phyloP scores from a whole-genome alignment of 2,329 filamentous ascomycete species.

The Thielaviopsis musarum region DNA sequence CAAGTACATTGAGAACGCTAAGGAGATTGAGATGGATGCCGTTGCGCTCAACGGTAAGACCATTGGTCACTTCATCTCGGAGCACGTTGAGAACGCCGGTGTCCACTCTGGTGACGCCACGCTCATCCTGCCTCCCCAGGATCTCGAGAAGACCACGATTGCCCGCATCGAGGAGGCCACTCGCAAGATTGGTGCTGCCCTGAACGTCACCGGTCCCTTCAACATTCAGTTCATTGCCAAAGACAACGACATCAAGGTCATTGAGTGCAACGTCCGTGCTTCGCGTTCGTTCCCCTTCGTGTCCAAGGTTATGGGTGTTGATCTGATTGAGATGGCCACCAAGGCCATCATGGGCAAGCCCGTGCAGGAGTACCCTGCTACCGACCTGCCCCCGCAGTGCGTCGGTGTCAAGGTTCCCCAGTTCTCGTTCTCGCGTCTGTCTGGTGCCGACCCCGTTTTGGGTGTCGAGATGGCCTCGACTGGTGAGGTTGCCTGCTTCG shows the following conservation, averaged over 20 bases:
- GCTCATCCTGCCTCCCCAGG: conserved; percentile 84
- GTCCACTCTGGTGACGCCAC: conserved; percentile 98
- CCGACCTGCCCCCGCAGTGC: conserved; percentile 59
- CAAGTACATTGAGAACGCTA: conserved; percentile 98
- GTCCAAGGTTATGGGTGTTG: conserved; percentile 95
- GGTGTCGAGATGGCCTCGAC: conserved; percentile 99
- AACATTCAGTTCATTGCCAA: conserved; percentile 99
- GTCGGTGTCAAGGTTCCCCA: conserved; percentile 97
- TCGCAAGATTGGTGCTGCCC: conserved; percentile 78
- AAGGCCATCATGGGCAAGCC: conserved; percentile 85
- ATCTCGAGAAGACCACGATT: conserved; percentile 78
- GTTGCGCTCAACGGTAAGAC: conserved; percentile 81
- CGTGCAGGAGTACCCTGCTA: conserved; percentile 64
- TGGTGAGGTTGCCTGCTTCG: conserved; percentile 94
- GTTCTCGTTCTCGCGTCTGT: conserved; percentile 95
- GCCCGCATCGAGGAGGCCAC: conserved; percentile 86
- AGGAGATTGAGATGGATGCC: conserved; percentile 99
- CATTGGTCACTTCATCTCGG: conserved; percentile 91
- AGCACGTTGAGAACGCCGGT: conserved; percentile 97
- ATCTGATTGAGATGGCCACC: conserved; percentile 96
- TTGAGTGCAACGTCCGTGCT: conserved; percentile 94
- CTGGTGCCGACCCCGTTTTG: conserved; percentile 86
- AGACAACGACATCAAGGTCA: conserved; percentile 99
- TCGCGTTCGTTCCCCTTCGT: conserved; percentile 96
- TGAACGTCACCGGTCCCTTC: conserved; percentile 92